Percentiles rank a stretch among this genome's conserved stretches.
phyloP scores from a whole-genome alignment of 495 filamentous ascomycete species.

The Penicillium pancosmium region DNA sequence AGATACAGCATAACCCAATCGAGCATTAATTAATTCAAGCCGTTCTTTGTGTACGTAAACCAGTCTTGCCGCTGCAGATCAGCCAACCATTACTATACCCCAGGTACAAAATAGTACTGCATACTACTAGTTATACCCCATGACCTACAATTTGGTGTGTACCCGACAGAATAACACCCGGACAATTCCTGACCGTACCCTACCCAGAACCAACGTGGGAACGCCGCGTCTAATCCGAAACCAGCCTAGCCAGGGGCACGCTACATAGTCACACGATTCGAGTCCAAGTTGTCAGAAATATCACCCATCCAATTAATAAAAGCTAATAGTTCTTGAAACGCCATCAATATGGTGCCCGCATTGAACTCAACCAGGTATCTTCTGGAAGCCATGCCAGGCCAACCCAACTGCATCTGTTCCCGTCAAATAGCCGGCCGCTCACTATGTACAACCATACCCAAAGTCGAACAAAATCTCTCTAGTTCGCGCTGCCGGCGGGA shows the following conservation, averaged over 20 bases:
- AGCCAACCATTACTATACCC: too few relatives aligned
- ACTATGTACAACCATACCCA: constrained; percentile 29
- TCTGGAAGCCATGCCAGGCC: constrained; percentile 8
- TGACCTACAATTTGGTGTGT: neutral
- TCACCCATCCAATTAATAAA: constrained; percentile 3
- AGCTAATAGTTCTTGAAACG: constrained; percentile 1
- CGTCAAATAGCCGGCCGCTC: constrained; percentile 9
- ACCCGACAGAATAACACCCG: neutral
- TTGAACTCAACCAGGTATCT: neutral
- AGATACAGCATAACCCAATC: too few relatives aligned
- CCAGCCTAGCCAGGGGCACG: neutral
- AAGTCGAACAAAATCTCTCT: constrained; percentile 8
- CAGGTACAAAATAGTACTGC: too few relatives aligned
- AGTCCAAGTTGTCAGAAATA: neutral
- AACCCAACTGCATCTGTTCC: constrained; percentile 21
- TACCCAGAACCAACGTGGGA: too few relatives aligned
- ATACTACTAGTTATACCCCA: too few relatives aligned
- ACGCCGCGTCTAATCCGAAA: neutral
- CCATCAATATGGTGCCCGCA: constrained; percentile 3
- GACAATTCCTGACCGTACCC: too few relatives aligned
- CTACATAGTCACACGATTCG: neutral
- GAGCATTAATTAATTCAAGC: too few relatives aligned
- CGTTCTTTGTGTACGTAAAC: too few relatives aligned
- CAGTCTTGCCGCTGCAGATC: too few relatives aligned
- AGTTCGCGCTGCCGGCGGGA: constrained; percentile 32